phyloP scores from a whole-genome alignment of 2,329 filamentous ascomycete genomes.

The Hypocreales sp. region DNA sequence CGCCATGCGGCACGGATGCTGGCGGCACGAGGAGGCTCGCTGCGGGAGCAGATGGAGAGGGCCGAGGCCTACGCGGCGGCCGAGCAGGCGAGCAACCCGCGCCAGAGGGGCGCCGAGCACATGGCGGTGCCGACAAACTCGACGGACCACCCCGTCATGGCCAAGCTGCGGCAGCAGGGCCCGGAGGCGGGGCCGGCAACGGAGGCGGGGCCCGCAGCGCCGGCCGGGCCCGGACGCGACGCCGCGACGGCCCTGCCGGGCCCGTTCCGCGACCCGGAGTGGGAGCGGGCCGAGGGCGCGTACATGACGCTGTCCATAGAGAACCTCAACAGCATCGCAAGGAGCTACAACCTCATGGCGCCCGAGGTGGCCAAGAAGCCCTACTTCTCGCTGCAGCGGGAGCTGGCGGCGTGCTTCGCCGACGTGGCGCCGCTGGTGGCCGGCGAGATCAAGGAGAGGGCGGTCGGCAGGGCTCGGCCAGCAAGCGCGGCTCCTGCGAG shows the following conservation, averaged over 20 bases:
- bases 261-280: constrained; percentile 66
- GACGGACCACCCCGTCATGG: constrained; percentile 33
- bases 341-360: constrained; percentile 91
- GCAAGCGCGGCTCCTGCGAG: constrained; percentile 14
- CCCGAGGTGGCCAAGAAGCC: constrained; percentile 86
- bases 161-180: constrained; percentile 14
- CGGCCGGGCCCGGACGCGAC: constrained; percentile 18
- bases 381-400: constrained; percentile 71
- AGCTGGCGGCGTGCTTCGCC: constrained; percentile 67
- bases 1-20: constrained; percentile 70
- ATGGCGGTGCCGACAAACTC: constrained; percentile 28
- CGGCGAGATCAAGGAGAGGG: constrained; percentile 55
- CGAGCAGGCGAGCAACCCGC: constrained; percentile 51
- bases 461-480: constrained; percentile 22
- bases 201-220: constrained; percentile 2
- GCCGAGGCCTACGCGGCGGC: constrained; percentile 64
- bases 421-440: constrained; percentile 70
- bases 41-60: constrained; percentile 55
- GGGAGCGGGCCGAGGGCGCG: constrained; percentile 55
- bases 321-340: constrained; percentile 63
- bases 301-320: constrained; percentile 66
- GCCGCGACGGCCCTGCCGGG: constrained; percentile 16
- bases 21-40: constrained; percentile 56
- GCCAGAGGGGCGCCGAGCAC: constrained; percentile 23
- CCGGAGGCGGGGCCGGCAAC: constrained; percentile 5